Evolutionary conservation across 305 asterid genomes (phyloP).

Genomic region (Fraxinus paxiana): DNA sequence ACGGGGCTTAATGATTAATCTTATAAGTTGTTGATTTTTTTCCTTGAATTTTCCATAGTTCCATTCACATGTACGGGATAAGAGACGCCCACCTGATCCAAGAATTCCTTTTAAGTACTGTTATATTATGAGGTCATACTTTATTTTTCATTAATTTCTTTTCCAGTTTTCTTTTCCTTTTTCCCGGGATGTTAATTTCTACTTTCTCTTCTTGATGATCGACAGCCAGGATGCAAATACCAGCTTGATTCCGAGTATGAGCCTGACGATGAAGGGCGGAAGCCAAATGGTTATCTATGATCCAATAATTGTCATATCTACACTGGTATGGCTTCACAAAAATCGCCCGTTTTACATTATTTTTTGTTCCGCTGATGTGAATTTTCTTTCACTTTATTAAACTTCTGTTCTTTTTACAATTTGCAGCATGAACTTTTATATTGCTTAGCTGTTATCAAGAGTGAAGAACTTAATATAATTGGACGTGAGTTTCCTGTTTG

Average conservation of each 20-base stretch:
- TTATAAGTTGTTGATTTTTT: constrained; percentile 4
- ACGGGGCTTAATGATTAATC: constrained; percentile 4
- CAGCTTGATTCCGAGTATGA: constrained; percentile 66
- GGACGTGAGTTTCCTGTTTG: constrained; percentile 60
- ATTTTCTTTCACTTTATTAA: constrained; percentile 4
- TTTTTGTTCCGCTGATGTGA: background rate
- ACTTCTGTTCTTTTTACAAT: constrained; percentile 14
- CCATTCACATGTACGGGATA: constrained; percentile 49
- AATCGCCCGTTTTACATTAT: constrained; percentile 6
- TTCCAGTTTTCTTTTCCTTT: constrained; percentile 7
- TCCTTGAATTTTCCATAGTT: constrained; percentile 41
- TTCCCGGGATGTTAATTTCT: background rate
- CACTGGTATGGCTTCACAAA: constrained; percentile 34
- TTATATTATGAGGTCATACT: constrained; percentile 60
- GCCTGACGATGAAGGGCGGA: constrained; percentile 73
- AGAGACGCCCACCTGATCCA: constrained; percentile 44
- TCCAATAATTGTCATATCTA: constrained; percentile 67
- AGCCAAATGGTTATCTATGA: constrained; percentile 54
- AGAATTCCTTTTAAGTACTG: constrained; percentile 76
- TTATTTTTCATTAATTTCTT: constrained; percentile 5
- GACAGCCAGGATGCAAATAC: constrained; percentile 55
- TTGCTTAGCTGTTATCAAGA: constrained; percentile 77
- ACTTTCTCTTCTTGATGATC: constrained; percentile 17
- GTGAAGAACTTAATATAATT: constrained; percentile 63
- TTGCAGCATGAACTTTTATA: constrained; percentile 61